Conservation (phyloP, 2,329 filamentous ascomycete genomes). For the Ophiosphaerella narmari region DNA sequence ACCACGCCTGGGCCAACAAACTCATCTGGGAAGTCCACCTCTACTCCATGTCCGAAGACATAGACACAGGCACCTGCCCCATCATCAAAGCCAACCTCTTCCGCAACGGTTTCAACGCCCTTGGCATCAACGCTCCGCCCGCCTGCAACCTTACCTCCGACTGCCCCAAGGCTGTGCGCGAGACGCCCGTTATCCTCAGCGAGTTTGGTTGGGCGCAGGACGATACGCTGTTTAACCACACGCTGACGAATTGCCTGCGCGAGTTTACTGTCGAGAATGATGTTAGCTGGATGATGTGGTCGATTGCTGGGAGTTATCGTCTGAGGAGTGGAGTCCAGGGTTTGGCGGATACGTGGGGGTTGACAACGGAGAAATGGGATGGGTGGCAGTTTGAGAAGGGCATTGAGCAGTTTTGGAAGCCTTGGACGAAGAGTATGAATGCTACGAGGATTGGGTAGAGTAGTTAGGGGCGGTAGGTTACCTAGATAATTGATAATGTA, state of each 20-base stretch:
- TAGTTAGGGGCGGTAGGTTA: no score
- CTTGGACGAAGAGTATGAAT: constrained; percentile 54
- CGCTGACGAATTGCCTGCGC: constrained; percentile 54
- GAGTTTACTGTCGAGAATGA: constrained; percentile 52
- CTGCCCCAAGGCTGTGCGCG: constrained; percentile 39
- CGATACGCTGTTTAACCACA: constrained; percentile 49
- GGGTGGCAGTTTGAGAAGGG: constrained; percentile 54
- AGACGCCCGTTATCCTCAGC: constrained; percentile 45
- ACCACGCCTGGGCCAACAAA: constrained; percentile 57
- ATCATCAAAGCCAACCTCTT: constrained; percentile 57
- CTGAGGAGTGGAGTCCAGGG: constrained; percentile 53
- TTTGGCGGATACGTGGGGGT: constrained; percentile 55
- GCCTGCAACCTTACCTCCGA: constrained; percentile 44
- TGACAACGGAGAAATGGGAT: constrained; percentile 54
- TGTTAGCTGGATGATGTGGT: constrained; percentile 58
- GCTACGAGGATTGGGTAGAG: constrained; percentile 16
- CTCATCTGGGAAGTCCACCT: constrained; percentile 66
- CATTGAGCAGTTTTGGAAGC: constrained; percentile 57
- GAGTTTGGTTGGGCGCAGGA: constrained; percentile 48
- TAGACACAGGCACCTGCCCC: constrained; percentile 53
- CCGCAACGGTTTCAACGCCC: constrained; percentile 56
- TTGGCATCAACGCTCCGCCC: constrained; percentile 41
- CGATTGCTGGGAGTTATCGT: constrained; percentile 55
- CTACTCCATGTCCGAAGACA: constrained; percentile 51
- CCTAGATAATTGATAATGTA: no score